phyloP scores from a whole-genome alignment of 2,329 filamentous ascomycete genomes.

The Claviceps monticola region DNA sequence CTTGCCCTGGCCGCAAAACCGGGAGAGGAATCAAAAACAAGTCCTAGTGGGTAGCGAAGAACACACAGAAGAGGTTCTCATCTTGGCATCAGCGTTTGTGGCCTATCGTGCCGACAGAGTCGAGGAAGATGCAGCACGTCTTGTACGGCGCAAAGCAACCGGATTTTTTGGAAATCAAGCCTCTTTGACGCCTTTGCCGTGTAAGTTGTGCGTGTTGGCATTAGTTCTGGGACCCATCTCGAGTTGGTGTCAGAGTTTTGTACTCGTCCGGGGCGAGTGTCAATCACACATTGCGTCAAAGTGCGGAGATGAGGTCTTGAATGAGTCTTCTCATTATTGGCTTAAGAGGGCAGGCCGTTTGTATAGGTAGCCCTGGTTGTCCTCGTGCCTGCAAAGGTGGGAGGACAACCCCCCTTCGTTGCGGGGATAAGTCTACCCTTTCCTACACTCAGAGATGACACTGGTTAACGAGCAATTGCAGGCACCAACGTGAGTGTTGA shows the following conservation, averaged over 20 bases:
- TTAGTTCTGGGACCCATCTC: conserved; percentile 62
- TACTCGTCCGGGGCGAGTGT: conserved; percentile 54
- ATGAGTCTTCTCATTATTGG: conserved; percentile 7
- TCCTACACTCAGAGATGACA: neutral
- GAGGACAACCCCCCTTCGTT: conserved; percentile 30
- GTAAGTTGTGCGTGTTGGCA: conserved; percentile 7
- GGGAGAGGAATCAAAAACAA: conserved; percentile 88
- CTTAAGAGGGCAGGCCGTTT: conserved; percentile 23
- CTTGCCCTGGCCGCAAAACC: conserved; percentile 17
- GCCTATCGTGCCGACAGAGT: conserved; percentile 1
- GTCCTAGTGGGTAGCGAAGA: conserved; percentile 75
- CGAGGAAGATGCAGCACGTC: conserved; percentile 3
- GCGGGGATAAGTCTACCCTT: conserved; percentile 35
- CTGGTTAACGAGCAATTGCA: conserved; percentile 2
- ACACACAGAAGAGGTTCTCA: conserved; percentile 56
- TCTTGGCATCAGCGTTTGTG: neutral
- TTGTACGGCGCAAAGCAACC: neutral
- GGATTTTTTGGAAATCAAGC: neutral
- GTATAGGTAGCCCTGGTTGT: conserved; percentile 33
- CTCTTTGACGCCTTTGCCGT: neutral
- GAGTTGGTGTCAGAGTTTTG: conserved; percentile 90
- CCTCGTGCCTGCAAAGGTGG: conserved; percentile 36
- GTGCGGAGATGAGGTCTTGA: neutral
- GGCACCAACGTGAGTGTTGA: neutral
- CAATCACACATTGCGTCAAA: conserved; percentile 2